Percentiles rank a stretch among this genome's conserved stretches.
Evolutionary conservation across 495 filamentous ascomycete species (phyloP).

Genomic region (Parathielavia hyrcaniae): DNA sequence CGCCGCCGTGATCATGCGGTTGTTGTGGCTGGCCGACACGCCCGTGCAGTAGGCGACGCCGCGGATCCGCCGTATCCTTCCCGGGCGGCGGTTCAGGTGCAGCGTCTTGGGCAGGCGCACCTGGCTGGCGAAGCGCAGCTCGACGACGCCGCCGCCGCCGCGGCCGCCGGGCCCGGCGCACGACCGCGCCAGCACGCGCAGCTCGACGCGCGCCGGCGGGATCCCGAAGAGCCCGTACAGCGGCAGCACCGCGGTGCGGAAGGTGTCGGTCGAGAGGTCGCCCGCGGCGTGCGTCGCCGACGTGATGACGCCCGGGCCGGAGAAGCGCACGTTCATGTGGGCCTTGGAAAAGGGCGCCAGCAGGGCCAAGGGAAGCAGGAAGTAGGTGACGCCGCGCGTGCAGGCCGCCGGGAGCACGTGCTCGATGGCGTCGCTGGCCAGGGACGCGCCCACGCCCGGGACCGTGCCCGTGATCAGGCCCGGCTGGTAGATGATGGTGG

Average conservation of each 20-base stretch:
- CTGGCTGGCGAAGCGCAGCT: conserved; percentile 86
- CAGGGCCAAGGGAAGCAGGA: conserved; percentile 79
- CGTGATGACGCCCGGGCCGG: conserved; percentile 90
- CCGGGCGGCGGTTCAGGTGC: conserved; percentile 73
- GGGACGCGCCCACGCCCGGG: conserved; percentile 54
- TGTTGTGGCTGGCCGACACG: conserved; percentile 84
- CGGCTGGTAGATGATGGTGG: conserved; percentile 81
- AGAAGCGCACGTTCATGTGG: conserved; percentile 79
- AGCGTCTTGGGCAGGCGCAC: conserved; percentile 88
- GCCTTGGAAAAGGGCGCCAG: conserved; percentile 90
- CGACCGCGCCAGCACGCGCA: conserved; percentile 72
- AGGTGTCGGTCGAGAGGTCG: conserved; percentile 84
- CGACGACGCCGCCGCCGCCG: conserved; percentile 85
- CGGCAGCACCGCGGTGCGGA: conserved; percentile 87
- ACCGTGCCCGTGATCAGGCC: conserved; percentile 82
- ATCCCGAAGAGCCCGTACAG: conserved; percentile 88
- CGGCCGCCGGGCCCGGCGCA: conserved; percentile 65
- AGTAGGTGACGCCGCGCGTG: conserved; percentile 82
- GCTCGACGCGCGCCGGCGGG: conserved; percentile 69
- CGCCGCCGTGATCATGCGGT: conserved; percentile 86
- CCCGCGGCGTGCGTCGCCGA: conserved; percentile 62
- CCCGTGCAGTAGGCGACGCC: conserved; percentile 91
- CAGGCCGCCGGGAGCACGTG: conserved; percentile 72
- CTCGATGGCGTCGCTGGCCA: conserved; percentile 61
- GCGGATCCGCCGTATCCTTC: conserved; percentile 78